Evolutionary conservation across 2,329 filamentous ascomycete genomes (phyloP).

Genomic region (Dactylellina cionopaga): DNA sequence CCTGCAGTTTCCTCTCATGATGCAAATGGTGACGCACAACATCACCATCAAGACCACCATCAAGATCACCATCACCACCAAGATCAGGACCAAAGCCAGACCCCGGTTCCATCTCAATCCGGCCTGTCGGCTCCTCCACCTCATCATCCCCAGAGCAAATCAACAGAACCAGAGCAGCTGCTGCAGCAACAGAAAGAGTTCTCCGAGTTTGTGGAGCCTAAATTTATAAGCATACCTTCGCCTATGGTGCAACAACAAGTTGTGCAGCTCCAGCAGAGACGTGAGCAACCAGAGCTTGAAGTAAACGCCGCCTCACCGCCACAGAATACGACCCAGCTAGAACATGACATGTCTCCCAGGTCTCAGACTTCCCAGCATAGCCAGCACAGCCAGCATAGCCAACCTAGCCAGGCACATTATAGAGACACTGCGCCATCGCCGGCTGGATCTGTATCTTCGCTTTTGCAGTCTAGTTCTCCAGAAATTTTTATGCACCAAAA

Average conservation of each 20-base stretch:
- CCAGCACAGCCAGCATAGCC: conserved; percentile 31
- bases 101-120: conserved; percentile 31
- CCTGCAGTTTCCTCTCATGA: conserved; percentile 26
- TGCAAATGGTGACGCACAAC: conserved; percentile 15
- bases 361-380: conserved; percentile 50
- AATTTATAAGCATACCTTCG: conserved; percentile 51
- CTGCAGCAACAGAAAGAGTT: conserved; percentile 35
- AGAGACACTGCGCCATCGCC: conserved; percentile 44
- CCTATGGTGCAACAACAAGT: conserved; percentile 52
- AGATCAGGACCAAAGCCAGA: conserved; percentile 39
- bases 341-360: conserved; percentile 48
- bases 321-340: conserved; percentile 32
- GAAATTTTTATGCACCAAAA: conserved; percentile 53
- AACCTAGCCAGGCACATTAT: conserved; percentile 27
- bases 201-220: conserved; percentile 48
- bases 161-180: neutral
- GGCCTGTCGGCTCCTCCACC: conserved; percentile 41
- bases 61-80: conserved; percentile 13
- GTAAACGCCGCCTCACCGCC: conserved; percentile 33
- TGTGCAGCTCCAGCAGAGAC: conserved; percentile 46
- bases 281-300: conserved; percentile 46
- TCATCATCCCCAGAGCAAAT: conserved; percentile 12
- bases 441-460: conserved; percentile 50
- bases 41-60: conserved; percentile 22
- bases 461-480: conserved; percentile 47